Evolutionary conservation across 2,329 filamentous ascomycete genomes (phyloP), one percentile per base, ranked within the genome.

Genomic region (Aspergillus sp.): DNA sequence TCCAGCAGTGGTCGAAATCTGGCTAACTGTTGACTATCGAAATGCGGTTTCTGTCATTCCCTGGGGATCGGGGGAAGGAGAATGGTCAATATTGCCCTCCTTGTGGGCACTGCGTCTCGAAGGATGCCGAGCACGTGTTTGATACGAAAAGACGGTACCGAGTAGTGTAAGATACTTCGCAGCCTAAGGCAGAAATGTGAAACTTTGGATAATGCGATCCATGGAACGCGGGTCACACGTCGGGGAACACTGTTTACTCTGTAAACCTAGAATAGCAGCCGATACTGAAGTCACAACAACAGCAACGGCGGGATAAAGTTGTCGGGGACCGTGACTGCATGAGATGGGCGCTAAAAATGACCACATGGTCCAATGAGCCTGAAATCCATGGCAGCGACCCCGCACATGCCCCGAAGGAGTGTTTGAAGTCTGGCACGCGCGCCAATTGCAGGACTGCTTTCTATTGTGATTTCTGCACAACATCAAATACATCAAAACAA

Each of bases 291-390:
- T 24, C 3, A 42, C 8, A 52, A 55, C 48, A 55, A 41, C 26
- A 41, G 55, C 55, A 61, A 49, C 45, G 53, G 53, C 42, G 22
- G 44, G 60, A 55, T 64, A 56, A 58, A 62, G 63, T 65, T 62
- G 60, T 60, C 62, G 53, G 36, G 39, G 20, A 45, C 24, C 36
- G 17, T 57, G 53, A 48, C 53, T 48, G 26, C 53, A 57, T 57
- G 44, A 58, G 43, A 53, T 53, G 53, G 60, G 56, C 59, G 55
- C 57, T 64, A 59, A 47, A 20, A 17, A 34, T 45, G 52, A 49
- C 44, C 36, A 41, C 38, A 38, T 54, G 43, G 42, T 34, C 63
- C 62, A 64, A 65, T 65, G 42, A 64, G n/a, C 39, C 20, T 18
- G 11, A 30, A 13, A 48, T 55, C 30, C 34, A 42, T 44, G 20